Evolutionary conservation across 352 stramenopile genomes (phyloP).

Genomic region (Phytophthora idaei): DNA sequence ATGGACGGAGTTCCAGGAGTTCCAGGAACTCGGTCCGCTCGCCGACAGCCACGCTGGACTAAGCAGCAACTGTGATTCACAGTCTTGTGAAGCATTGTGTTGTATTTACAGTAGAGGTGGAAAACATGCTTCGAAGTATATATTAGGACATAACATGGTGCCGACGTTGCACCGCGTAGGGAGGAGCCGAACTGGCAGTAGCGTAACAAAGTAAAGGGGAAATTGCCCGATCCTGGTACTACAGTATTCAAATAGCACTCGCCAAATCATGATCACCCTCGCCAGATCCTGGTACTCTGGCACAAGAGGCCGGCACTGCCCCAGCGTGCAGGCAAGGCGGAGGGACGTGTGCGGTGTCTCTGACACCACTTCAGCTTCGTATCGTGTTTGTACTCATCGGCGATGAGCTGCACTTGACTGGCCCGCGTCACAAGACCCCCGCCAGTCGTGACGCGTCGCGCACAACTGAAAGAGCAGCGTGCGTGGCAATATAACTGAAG

Average conservation of each 20-base stretch:
- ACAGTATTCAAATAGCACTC: too few species aligned
- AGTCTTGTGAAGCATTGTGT: neutral
- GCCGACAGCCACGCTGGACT: constrained; percentile 16
- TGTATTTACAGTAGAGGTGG: constrained; percentile 15
- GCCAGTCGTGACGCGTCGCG: neutral
- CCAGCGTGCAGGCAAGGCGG: too few species aligned
- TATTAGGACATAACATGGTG: constrained; percentile 19
- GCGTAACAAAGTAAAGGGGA: neutral
- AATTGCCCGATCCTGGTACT: too few species aligned
- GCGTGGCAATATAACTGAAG: neutral
- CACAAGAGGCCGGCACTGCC: too few species aligned
- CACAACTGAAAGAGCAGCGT: constrained; percentile 26
- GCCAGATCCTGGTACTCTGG: too few species aligned
- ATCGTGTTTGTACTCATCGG: neutral
- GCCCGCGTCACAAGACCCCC: constrained; percentile 4
- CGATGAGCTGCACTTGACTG: constrained; percentile 19
- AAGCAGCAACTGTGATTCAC: neutral
- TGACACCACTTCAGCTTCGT: constrained; percentile 20
- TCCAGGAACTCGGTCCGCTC: constrained; percentile 28
- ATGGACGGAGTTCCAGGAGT: constrained; percentile 24
- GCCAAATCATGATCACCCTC: too few species aligned
- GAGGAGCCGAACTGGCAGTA: neutral
- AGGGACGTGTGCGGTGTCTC: constrained; percentile 13
- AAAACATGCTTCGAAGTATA: constrained; percentile 10
- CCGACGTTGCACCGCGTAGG: neutral